Conservation (phyloP, 495 filamentous ascomycete genomes). For the Hyaloscypha variabilis region DNA sequence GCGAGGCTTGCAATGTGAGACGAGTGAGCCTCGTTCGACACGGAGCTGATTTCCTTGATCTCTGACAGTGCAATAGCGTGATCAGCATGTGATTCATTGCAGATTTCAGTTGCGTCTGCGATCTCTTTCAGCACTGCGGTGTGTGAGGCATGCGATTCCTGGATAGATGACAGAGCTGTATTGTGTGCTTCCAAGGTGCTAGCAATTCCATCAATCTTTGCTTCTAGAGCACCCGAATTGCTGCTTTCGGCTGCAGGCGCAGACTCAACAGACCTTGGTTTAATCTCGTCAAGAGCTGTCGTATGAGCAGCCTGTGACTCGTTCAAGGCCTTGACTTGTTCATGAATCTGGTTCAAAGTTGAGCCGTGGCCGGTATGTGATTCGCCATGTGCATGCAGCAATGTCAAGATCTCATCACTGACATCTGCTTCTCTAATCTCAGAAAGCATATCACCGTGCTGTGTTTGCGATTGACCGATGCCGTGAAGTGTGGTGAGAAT, state of each 20-base stretch:
- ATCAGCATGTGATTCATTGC: conserved; percentile 21
- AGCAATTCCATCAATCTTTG: conserved; percentile 15
- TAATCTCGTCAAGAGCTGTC: conserved; percentile 23
- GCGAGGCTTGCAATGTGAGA: conserved; percentile 15
- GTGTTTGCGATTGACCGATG: conserved; percentile 18
- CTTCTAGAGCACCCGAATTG: conserved; percentile 1
- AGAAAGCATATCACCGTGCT: conserved; percentile 15
- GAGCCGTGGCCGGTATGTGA: conserved; percentile 12
- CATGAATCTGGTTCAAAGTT: conserved; percentile 15
- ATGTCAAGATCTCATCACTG: conserved; percentile 32
- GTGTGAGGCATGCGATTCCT: conserved; percentile 23
- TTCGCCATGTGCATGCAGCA: conserved; percentile 26
- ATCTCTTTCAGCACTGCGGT: conserved; percentile 8
- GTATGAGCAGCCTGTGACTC: conserved; percentile 12
- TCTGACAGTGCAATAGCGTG: conserved; percentile 15
- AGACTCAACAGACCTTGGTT: conserved; percentile 12
- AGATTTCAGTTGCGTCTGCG: conserved; percentile 11
- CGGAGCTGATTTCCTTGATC: conserved; percentile 15
- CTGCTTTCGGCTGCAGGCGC: background rate
- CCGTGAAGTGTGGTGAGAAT: conserved; percentile 29
- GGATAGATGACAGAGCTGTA: conserved; percentile 10
- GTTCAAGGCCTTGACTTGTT: conserved; percentile 18
- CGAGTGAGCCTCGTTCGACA: conserved; percentile 25
- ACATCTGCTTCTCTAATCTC: conserved; percentile 32
- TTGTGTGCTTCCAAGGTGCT: conserved; percentile 12